Evolutionary conservation across 2,329 filamentous ascomycete genomes (phyloP).

Genomic region (Beauveria bassiana): DNA sequence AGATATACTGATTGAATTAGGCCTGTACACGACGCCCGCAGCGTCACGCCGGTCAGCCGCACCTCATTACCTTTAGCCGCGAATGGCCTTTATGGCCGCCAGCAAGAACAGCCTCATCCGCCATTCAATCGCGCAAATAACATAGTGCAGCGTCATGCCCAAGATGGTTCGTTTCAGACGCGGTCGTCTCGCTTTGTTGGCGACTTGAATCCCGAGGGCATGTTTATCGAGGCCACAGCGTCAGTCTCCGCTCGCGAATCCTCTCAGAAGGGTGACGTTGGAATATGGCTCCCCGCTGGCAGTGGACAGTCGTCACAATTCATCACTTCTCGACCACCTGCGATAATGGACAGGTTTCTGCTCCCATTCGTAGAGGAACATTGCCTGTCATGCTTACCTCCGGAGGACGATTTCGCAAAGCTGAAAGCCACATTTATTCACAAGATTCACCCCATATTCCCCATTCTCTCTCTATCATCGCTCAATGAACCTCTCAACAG

Average conservation of each 20-base stretch:
- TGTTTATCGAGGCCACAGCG: conserved; percentile 48
- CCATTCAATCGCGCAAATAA: background rate
- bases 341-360: conserved; percentile 32
- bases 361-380: conserved; percentile 36
- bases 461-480: conserved; percentile 36
- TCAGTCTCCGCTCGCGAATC: conserved; percentile 24
- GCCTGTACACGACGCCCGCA: background rate
- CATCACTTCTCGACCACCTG: conserved; percentile 29
- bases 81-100: background rate
- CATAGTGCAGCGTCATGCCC: conserved; percentile 7
- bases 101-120: background rate
- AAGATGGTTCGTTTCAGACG: conserved; percentile 16
- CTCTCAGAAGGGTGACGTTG: conserved; percentile 45
- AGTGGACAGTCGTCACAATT: conserved; percentile 27
- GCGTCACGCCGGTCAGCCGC: conserved; percentile 5
- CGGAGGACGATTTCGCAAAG: conserved; percentile 36
- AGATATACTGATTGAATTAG: background rate
- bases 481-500: conserved; percentile 23
- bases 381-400: conserved; percentile 41
- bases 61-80: background rate
- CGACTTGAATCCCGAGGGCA: conserved; percentile 52
- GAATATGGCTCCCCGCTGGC: conserved; percentile 43
- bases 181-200: conserved; percentile 45
- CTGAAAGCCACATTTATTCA: conserved; percentile 40
- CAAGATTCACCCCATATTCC: conserved; percentile 48